Evolutionary conservation across 2,329 filamentous ascomycete species (phyloP).

Genomic region (Pyrenochaeta sp.): DNA sequence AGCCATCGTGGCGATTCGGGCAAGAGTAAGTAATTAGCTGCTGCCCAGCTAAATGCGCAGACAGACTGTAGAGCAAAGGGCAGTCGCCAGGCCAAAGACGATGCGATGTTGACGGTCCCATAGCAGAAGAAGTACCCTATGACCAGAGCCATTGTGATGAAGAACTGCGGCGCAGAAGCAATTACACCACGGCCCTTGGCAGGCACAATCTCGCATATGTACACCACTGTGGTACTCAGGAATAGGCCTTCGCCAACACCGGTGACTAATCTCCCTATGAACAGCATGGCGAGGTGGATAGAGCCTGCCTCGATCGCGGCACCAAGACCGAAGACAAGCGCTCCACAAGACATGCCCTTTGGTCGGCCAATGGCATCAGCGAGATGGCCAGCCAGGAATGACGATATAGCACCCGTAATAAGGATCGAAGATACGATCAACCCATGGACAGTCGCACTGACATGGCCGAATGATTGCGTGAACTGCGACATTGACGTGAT

Average conservation of each 20-base stretch:
- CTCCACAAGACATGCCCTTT: conserved; percentile 58
- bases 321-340: conserved; percentile 62
- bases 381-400: conserved; percentile 64
- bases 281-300: conserved; percentile 58
- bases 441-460: conserved; percentile 63
- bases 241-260: conserved; percentile 66
- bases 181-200: conserved; percentile 59
- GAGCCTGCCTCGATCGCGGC: conserved; percentile 61
- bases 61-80: conserved; percentile 61
- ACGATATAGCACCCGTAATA: conserved; percentile 62
- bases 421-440: conserved; percentile 67
- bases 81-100: conserved; percentile 62
- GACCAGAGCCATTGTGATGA: conserved; percentile 60
- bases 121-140: conserved; percentile 69
- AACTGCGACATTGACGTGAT: conserved; percentile 66
- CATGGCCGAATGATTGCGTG: conserved; percentile 56
- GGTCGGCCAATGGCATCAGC: conserved; percentile 64
- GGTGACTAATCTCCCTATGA: conserved; percentile 63
- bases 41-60: conserved; percentile 28
- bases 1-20: conserved; percentile 29
- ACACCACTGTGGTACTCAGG: conserved; percentile 63
- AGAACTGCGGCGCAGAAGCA: conserved; percentile 61
- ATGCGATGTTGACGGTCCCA: conserved; percentile 55
- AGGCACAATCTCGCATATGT: conserved; percentile 69
- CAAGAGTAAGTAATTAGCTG: conserved; percentile 2